Evolutionary conservation across 495 filamentous ascomycete genomes (phyloP), one percentile per base, ranked within the genome.

Genomic region (Diplogelasinospora grovesii): DNA sequence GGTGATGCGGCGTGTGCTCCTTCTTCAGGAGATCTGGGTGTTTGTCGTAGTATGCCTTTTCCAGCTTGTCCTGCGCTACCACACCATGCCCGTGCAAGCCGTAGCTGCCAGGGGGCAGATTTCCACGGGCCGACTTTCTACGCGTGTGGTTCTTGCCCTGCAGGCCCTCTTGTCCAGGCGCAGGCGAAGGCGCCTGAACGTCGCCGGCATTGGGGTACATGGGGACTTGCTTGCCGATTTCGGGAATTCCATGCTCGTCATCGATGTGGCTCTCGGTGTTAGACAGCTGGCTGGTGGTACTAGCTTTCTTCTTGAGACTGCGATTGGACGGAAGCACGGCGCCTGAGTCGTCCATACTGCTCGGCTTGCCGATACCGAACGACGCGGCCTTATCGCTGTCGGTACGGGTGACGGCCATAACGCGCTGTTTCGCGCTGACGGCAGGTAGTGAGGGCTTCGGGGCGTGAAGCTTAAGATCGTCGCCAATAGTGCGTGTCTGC

Each of bases 121-220:
- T 63, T 10, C 70, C 71, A 37, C 65, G 70, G 30, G 63, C 63
- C 35, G 69, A 74, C 1, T 59, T 53, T 49, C 55, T 68, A 32
- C 89, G 80, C 25, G 73, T 59, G 50, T 94, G 87, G 47, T 84
- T 74, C 46, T 77, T 71, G 18, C 14, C 18, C 51, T 76, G 81
- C 45, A 67, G 62, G 15, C 79, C 80, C 21, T 71, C 64, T 14
- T 73, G 60, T 14, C 35, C 36, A 3, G 73, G 85, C 11, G 83
- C 77, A 3, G 89, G 87, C 0, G 93, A 89, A 0, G 92, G 92
- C 9, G 92, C 92, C 64, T 99, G 92, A 8, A 99, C 93, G 61
- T 97, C 92, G 29, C 92, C 92, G 26, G 89, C 89, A 64, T 93
- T 79, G 24, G 82, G 82, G 54, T 90, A 83, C 88, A 99, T 94